Base-by-base conservation (phyloP, 2,329 filamentous ascomycete genomes). In the Monosporascus ibericus region DNA sequence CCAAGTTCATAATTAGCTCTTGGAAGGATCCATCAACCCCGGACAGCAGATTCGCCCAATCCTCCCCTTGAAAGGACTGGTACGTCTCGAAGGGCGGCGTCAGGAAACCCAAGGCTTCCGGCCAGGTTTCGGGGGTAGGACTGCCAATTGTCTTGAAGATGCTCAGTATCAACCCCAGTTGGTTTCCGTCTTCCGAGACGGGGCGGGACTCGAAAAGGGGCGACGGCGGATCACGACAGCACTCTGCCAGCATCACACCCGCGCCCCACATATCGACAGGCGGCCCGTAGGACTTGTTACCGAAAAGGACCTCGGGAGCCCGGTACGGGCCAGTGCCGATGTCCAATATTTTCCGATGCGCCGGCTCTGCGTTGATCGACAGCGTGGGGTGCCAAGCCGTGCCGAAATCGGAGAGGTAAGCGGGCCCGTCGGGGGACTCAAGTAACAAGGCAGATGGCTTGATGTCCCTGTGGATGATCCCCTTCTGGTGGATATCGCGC, bases 71-170 rank as follows among this genome's bases (percentile, higher is more conserved):
- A 65, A 95, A 96, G 15, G 84, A 75, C 40, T 84, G 80, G 72
- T 96, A 99, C 68, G 91, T 95, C 15, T 92, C 88, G 79, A 95
- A 99, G 18, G 96, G 94, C 0, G 88, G 87, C 1, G 84, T 82
- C 54, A 70, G 75, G 63, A 95, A 87, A 1, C 65, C 64, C 11
- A 71, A 71, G 5, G 89, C 87, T 69, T 92, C 90, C 2, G 94
- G 94, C 94, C 94, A 99, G 0, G 76, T 83, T 49, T 85, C 75
- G n/a, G 77, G 70, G 44, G 87, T 87, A 0, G 94, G 94, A 1
- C 92, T 96, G 1, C 95, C 95, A 6, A 99, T 70, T 1, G 87
- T 95, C 70, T 88, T 86, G 72, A 99, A 97, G 37, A 97, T 92
- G 64, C 90, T 96, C 50, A 92, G 79, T 52, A 99, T 92, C 48